A percentile compares a stretch with the other conserved stretches of the same genome.
These are phyloP conservation scores for Schizonepeta tenuifolia DNA, from an alignment of 257 asterid species.

Conservation along the genomic window DNA sequence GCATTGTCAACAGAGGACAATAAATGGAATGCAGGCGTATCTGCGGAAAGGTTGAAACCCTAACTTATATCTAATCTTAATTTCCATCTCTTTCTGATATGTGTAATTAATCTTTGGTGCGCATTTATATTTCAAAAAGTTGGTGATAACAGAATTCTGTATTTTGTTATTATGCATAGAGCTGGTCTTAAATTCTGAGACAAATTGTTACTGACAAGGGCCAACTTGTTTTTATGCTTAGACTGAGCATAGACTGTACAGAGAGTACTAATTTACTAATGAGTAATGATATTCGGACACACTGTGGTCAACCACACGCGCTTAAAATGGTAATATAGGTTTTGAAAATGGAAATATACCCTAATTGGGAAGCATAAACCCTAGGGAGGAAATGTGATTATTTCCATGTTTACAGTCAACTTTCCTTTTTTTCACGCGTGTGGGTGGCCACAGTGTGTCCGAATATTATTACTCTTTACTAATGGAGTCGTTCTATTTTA, in stretches of 20 bases:
- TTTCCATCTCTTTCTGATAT: slow-evolving; percentile 3
- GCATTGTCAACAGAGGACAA: slow-evolving; percentile 48
- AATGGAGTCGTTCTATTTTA: slow-evolving; percentile 5
- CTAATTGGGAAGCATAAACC: too few relatives aligned
- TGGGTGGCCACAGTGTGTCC: too few relatives aligned
- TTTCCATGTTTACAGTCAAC: too few relatives aligned
- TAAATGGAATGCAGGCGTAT: slow-evolving; percentile 62
- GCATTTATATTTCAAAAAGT: background rate
- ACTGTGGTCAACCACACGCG: too few relatives aligned
- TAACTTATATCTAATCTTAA: slow-evolving; percentile 23
- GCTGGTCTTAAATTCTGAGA: slow-evolving; percentile 10
- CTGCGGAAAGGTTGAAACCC: slow-evolving; percentile 58
- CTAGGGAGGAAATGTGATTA: too few relatives aligned
- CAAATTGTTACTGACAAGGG: slow-evolving; percentile 4
- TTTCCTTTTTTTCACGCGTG: too few relatives aligned
- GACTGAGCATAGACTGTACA: slow-evolving; percentile 5
- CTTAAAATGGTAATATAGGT: too few relatives aligned
- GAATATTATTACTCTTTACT: too few relatives aligned
- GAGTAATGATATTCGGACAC: too few relatives aligned
- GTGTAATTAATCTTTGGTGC: background rate
- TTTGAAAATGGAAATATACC: too few relatives aligned
- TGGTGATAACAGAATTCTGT: background rate
- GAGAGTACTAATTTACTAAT: slow-evolving; percentile 4
- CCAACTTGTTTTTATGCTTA: background rate
- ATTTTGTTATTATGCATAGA: slow-evolving; percentile 17